These are phyloP conservation scores for Psophocarpus tetragonolobus DNA, from an alignment of 306 rosid species.

Conservation along the genomic window DNA sequence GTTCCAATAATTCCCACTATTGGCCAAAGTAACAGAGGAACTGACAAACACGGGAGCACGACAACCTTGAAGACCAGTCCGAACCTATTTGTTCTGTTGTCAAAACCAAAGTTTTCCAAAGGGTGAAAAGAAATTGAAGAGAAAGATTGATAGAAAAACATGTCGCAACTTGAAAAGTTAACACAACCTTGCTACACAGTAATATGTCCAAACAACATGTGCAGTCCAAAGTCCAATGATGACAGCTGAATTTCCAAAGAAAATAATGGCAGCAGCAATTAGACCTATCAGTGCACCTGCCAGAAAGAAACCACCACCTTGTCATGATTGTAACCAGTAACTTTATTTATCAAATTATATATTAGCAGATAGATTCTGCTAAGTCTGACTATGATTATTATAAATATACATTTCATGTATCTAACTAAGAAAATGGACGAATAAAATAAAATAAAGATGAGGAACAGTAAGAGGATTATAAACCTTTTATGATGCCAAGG, in stretches of 20 bases:
- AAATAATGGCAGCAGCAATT: constrained; percentile 45
- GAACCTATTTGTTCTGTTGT: constrained; percentile 68
- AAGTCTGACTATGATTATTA: background rate
- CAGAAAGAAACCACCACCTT: constrained; percentile 7
- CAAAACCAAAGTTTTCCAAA: constrained; percentile 15
- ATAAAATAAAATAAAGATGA: background rate
- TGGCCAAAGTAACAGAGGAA: constrained; percentile 69
- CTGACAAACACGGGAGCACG: constrained; percentile 57
- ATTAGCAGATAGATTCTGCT: background rate
- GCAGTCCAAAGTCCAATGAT: constrained; percentile 73
- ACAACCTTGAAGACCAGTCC: constrained; percentile 60
- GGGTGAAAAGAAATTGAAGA: constrained; percentile 4
- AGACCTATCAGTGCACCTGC: constrained; percentile 61
- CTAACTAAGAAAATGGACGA: background rate
- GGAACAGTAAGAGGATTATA: background rate
- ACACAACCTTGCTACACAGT: constrained; percentile 65
- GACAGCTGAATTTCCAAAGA: constrained; percentile 62
- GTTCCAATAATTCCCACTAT: constrained; percentile 62
- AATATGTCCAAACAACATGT: constrained; percentile 72
- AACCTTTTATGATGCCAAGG: constrained; percentile 78
- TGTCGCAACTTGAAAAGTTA: constrained; percentile 16
- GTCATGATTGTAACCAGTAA: background rate
- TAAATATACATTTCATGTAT: background rate
- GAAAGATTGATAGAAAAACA: background rate
- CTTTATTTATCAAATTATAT: background rate